A percentile compares a stretch with the other conserved stretches of the same genome.
Conservation (phyloP, 2,329 filamentous ascomycete genomes). For the Cladosporium sphaerospermum region DNA sequence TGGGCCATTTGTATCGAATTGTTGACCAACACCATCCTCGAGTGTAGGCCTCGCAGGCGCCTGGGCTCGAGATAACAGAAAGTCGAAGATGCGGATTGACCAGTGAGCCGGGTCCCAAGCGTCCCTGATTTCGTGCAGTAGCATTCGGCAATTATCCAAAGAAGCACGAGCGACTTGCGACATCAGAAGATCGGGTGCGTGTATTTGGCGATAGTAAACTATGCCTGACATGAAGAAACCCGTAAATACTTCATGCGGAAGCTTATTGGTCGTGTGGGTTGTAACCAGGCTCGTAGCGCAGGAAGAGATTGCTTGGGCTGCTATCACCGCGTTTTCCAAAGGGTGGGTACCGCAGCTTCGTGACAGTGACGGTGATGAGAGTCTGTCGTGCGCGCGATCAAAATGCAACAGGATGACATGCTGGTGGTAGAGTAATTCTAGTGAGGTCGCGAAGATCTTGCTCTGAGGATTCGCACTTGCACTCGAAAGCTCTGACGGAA, state of each 20-base stretch:
- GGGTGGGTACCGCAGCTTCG: not conserved
- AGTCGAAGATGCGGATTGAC: conserved; percentile 12
- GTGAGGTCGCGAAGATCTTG: conserved; percentile 3
- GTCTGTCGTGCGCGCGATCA: not conserved
- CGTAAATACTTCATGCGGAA: conserved; percentile 12
- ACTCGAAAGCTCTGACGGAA: not conserved
- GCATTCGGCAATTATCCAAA: conserved; percentile 14
- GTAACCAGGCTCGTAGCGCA: conserved; percentile 7
- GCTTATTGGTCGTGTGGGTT: not conserved
- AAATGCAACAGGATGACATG: conserved; percentile 12
- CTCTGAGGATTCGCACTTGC: not conserved
- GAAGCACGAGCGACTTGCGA: conserved; percentile 8
- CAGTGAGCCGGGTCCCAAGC: conserved; percentile 13
- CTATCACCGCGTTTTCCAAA: not conserved
- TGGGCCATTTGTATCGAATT: too few species aligned
- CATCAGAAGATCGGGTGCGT: not conserved
- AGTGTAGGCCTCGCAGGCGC: too few species aligned
- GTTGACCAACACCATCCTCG: too few species aligned
- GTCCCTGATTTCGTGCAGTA: conserved; percentile 9
- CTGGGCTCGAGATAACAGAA: conserved; percentile 6
- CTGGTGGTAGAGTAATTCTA: conserved; percentile 12
- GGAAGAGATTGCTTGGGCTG: conserved; percentile 11
- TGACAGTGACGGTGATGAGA: not conserved
- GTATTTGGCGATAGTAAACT: conserved; percentile 10
- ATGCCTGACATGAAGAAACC: conserved; percentile 13